Evolutionary conservation across 371 early-diverging fungal species (phyloP), one percentile per base, ranked within the genome.

Genomic region (Apophysomyces elegans): DNA sequence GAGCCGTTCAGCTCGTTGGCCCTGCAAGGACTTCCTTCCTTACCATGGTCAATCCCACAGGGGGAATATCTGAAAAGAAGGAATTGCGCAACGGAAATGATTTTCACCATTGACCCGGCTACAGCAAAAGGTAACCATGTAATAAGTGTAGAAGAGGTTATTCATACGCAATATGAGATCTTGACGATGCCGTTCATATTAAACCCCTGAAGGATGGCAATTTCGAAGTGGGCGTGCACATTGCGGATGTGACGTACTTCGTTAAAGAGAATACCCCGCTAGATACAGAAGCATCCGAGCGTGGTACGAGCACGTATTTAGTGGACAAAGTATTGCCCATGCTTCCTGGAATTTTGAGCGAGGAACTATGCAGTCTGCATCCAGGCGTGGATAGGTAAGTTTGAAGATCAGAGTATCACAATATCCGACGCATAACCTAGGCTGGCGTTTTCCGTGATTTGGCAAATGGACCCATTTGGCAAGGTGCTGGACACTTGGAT

Each of bases 231-330:
- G 98, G 97, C 46, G 96, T 97, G 2, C 99, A 99, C 74, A 99
- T 99, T 78, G 99, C 99, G 35, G 99, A 99, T 79, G 99, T 99
- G 1, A 89, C 95, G 5, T 90, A 94, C 77, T 99, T 98, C 85
- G 93, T 99, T n/a, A 83, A 84, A 65, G 85, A 86, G 21, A 84
- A 84, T 58, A 90, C 93, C 0, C 86, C 88, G 0, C 78, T 99
- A 76, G 99, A 99, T 78, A 75, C 82, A 35, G 98, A 98, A 68
- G 99, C 99, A 1, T 74, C 77, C 4, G 74, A 90, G 2, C 86
- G 99, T 46, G 93, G 94, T 4, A 99, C 99, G 3, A 96, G 99
- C 11, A 94, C 97, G 5, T 99, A 99, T 73, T 77, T 99, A 41
- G 92, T 93, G 4, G 90, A 95, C 58, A 81, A 86, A 39, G 90